Base-by-base conservation (phyloP, 371 early-diverging fungal species). In the Apophysomyces trapeziformis region DNA sequence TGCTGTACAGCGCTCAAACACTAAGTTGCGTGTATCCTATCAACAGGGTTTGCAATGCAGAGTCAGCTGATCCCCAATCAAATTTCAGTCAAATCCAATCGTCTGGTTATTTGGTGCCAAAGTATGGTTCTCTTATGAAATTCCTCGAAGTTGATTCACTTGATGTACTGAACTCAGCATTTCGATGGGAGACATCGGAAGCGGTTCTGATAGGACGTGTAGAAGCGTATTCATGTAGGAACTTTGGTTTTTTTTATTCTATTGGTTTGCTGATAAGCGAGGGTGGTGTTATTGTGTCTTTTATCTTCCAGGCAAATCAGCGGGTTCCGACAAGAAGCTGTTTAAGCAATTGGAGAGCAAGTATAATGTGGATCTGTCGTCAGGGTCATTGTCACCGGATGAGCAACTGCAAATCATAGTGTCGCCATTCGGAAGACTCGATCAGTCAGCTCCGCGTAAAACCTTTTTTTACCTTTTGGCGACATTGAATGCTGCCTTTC, bases 201-300 rank as follows among this genome's bases (percentile, higher is more conserved):
- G 85, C 85, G 65, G 76, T 76, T 47, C 72, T 89, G 18, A 74
- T 76, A 50, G 96, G 95, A 14, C 84, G 96, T 35, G 77, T 96
- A 35, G 97, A 96, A 79, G 90, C 94, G 4, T 96, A 95, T 70
- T 91, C 95, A 44, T 95, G 95, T 94, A 90, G 80, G 87, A 0
- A 12, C 77, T 21, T 58, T 8, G 16, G 2, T 6, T 39, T 14
- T 56, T 39, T n/a, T 21, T 38, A 16, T 44, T 45, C 16, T 63
- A 21, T 47, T 64, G 37, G 2, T 26, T 26, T 26, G 32, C 32
- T 26, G 32, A 26, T 26, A 26, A 3, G 32, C 32, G 32, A 26
- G 32, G 32, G 32, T 26, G 32, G 32, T 26, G 32, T 26, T 26
- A 26, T 26, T 18, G 7, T 65, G 16, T 66, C 43, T 62, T 41